These are phyloP conservation scores for Hortaea werneckii DNA, from an alignment of 2,329 filamentous ascomycete genomes.

Conservation along the genomic window DNA sequence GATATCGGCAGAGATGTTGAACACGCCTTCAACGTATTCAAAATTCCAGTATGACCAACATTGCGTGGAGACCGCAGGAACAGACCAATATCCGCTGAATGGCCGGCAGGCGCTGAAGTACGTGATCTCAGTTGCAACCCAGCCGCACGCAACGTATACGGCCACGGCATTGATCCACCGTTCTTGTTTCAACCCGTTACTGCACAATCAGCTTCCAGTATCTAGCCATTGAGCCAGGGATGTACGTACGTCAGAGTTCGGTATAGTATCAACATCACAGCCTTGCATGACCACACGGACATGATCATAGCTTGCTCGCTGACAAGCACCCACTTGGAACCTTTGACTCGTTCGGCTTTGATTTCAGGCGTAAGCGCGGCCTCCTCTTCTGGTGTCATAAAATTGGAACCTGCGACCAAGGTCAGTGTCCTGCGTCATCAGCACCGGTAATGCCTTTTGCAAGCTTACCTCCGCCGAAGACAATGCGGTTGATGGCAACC, in stretches of 20 bases:
- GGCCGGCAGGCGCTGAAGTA: constrained; percentile 11
- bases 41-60: constrained; percentile 10
- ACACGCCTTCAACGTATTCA: constrained; percentile 7
- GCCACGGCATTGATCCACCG: constrained; percentile 22
- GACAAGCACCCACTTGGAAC: constrained; percentile 54
- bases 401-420: constrained; percentile 35
- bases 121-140: constrained; percentile 9
- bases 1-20: constrained; percentile 12
- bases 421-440: neutral
- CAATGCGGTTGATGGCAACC: constrained; percentile 43
- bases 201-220: constrained; percentile 10
- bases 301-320: constrained; percentile 52
- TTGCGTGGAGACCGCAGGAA: constrained; percentile 6
- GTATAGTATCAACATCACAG: constrained; percentile 44
- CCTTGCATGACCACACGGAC: constrained; percentile 43
- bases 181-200: constrained; percentile 38
- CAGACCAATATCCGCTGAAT: constrained; percentile 10
- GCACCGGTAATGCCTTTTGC: too few species aligned
- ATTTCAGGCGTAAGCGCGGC: constrained; percentile 36
- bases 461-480: constrained; percentile 38
- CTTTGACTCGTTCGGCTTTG: constrained; percentile 35
- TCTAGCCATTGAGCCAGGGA: neutral
- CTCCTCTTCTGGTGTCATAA: constrained; percentile 43
- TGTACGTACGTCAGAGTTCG: constrained; percentile 37
- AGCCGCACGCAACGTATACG: constrained; percentile 5